These are phyloP conservation scores for Rutstroemia sp. DNA, from an alignment of 2,329 filamentous ascomycete genomes.

Conservation along the genomic window DNA sequence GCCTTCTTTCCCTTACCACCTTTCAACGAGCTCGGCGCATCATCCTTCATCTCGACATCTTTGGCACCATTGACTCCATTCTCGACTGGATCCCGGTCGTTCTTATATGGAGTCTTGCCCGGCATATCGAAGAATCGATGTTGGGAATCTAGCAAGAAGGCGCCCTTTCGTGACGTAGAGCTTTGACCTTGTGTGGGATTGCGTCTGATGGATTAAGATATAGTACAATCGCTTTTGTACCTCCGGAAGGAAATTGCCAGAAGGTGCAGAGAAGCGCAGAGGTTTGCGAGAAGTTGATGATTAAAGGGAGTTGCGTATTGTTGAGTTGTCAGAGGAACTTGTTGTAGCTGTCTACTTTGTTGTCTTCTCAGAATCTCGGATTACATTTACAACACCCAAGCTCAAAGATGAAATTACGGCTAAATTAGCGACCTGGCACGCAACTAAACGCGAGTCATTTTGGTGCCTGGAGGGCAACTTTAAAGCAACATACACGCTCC, in stretches of 20 bases:
- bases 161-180: slow-evolving; percentile 24
- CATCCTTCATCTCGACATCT: slow-evolving; percentile 66
- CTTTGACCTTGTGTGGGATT: slow-evolving; percentile 14
- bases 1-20: slow-evolving; percentile 55
- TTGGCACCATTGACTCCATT: slow-evolving; percentile 59
- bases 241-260: neutral
- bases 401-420: slow-evolving; percentile 5
- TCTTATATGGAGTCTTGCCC: slow-evolving; percentile 59
- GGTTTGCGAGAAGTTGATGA: neutral
- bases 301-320: neutral
- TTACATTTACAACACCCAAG: slow-evolving; percentile 9
- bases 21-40: slow-evolving; percentile 51
- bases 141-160: slow-evolving; percentile 16
- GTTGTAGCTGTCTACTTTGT: slow-evolving; percentile 3
- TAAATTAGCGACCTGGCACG: neutral
- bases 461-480: slow-evolving; percentile 3
- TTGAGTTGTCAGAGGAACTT: slow-evolving; percentile 3
- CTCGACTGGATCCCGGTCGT: slow-evolving; percentile 62
- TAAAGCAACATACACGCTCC: too few species aligned
- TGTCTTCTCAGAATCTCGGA: slow-evolving; percentile 1
- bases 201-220: slow-evolving; percentile 15
- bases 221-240: neutral
- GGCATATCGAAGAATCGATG: slow-evolving; percentile 44
- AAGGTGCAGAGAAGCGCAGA: neutral
- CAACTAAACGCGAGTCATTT: slow-evolving; percentile 9